Evolutionary conservation across 2,329 filamentous ascomycete genomes (phyloP).

Genomic region (Neonectria coccinea): DNA sequence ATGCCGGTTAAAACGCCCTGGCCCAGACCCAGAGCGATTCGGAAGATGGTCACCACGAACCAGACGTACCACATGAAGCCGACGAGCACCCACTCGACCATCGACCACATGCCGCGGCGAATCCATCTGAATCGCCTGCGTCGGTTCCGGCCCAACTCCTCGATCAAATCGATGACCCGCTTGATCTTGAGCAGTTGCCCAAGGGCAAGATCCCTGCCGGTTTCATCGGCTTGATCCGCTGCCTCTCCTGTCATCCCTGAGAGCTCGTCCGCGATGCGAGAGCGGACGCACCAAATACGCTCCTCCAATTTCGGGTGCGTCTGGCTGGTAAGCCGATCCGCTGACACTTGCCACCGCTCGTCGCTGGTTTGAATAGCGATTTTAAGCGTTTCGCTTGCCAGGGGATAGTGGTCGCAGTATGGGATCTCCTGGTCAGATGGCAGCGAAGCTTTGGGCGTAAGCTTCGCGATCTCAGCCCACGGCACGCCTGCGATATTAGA

Average conservation of each 20-base stretch:
- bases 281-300: conserved; percentile 60
- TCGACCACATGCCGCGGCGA: conserved; percentile 79
- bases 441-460: conserved; percentile 52
- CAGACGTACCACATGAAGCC: conserved; percentile 95
- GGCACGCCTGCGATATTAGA: conserved; percentile 42
- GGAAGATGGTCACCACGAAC: conserved; percentile 84
- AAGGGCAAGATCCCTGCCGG: conserved; percentile 80
- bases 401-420: conserved; percentile 60
- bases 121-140: conserved; percentile 78
- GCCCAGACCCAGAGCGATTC: conserved; percentile 72
- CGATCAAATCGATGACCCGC: conserved; percentile 80
- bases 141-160: conserved; percentile 79
- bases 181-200: conserved; percentile 85
- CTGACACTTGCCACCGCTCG: conserved; percentile 69
- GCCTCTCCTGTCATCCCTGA: conserved; percentile 72
- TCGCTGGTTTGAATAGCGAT: conserved; percentile 60
- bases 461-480: conserved; percentile 59
- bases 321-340: conserved; percentile 68
- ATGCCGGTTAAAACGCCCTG: conserved; percentile 69
- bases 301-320: conserved; percentile 66
- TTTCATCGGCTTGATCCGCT: conserved; percentile 83
- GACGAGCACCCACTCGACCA: conserved; percentile 88
- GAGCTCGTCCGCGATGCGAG: conserved; percentile 64
- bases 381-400: conserved; percentile 65
- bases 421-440: conserved; percentile 53